Evolutionary conservation across 352 stramenopile genomes (phyloP).

Genomic region (Globisporangium cederbergense): DNA sequence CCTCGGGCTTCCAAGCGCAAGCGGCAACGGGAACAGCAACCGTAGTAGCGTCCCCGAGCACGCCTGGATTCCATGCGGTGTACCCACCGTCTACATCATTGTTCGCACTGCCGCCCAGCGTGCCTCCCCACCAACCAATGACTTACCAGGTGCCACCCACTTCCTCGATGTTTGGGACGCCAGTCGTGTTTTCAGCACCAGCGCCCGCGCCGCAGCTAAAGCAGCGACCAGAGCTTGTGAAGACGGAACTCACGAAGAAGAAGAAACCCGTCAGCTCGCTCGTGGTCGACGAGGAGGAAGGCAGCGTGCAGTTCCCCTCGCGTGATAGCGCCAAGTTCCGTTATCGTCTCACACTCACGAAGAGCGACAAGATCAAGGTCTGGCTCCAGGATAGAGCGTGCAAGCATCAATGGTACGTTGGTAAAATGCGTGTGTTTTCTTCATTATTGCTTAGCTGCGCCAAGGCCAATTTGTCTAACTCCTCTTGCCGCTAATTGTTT

Average conservation of each 20-base stretch:
- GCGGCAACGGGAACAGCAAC: too few relatives aligned
- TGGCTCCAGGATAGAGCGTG: constrained; percentile 1
- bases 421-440: too few relatives aligned
- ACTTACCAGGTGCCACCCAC: neutral
- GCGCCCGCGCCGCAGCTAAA: neutral
- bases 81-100: neutral
- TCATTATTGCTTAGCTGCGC: too few relatives aligned
- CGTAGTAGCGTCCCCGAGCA: neutral
- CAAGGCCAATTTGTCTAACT: neutral
- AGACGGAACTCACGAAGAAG: neutral
- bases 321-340: neutral
- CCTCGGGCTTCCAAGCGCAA: neutral
- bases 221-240: neutral
- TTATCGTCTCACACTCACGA: neutral
- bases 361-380: neutral
- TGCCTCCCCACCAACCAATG: neutral
- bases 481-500: neutral
- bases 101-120: neutral
- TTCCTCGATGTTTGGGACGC: neutral
- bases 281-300: neutral
- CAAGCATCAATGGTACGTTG: constrained; percentile 5
- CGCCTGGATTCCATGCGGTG: neutral
- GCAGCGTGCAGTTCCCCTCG: neutral
- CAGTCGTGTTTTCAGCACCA: neutral
- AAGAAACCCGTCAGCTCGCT: constrained; percentile 2